Percentiles rank a stretch among this genome's conserved stretches.
phyloP scores from a whole-genome alignment of 768 basidiomycete genomes.

The Tephrocybe sp. region DNA sequence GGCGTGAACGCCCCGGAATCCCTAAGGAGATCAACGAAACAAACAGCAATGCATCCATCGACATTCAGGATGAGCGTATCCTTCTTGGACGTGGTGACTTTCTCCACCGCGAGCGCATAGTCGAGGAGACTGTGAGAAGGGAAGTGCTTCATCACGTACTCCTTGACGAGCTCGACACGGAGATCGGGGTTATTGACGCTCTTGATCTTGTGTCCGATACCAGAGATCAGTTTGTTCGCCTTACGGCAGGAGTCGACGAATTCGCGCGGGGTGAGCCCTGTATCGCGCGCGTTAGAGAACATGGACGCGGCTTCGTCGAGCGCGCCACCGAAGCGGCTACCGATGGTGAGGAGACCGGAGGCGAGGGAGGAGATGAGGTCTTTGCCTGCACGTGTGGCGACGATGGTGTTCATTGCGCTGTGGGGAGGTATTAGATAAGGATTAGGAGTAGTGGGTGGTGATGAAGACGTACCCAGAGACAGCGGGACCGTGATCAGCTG shows the following conservation, averaged over 20 bases:
- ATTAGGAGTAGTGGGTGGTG: conserved; percentile 1
- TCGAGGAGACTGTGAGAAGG: conserved; percentile 90
- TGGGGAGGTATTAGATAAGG: conserved; percentile 20
- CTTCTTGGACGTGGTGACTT: conserved; percentile 97
- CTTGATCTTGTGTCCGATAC: conserved; percentile 99
- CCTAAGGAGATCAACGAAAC: conserved; percentile 92
- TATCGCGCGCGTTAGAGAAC: conserved; percentile 91
- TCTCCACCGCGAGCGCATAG: conserved; percentile 95
- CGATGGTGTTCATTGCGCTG: conserved; percentile 98
- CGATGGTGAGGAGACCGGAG: conserved; percentile 96
- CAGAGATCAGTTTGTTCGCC: conserved; percentile 93
- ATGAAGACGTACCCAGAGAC: conserved; percentile 65
- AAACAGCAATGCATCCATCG: conserved; percentile 93
- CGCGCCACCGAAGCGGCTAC: conserved; percentile 97
- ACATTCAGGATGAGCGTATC: conserved; percentile 97
- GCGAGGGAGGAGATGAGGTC: conserved; percentile 96
- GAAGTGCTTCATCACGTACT: conserved; percentile 95
- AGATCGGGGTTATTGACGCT: conserved; percentile 94
- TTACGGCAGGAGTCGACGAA: conserved; percentile 94
- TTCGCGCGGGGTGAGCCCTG: conserved; percentile 94
- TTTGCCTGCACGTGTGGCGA: conserved; percentile 98
- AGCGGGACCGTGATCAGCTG: conserved; percentile 96
- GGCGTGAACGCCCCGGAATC: conserved; percentile 92
- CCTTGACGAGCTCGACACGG: conserved; percentile 91
- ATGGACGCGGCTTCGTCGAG: conserved; percentile 96